Evolutionary conservation across 768 basidiomycete genomes (phyloP), one percentile per base, ranked within the genome.

Genomic region (Boletellus ananiceps): DNA sequence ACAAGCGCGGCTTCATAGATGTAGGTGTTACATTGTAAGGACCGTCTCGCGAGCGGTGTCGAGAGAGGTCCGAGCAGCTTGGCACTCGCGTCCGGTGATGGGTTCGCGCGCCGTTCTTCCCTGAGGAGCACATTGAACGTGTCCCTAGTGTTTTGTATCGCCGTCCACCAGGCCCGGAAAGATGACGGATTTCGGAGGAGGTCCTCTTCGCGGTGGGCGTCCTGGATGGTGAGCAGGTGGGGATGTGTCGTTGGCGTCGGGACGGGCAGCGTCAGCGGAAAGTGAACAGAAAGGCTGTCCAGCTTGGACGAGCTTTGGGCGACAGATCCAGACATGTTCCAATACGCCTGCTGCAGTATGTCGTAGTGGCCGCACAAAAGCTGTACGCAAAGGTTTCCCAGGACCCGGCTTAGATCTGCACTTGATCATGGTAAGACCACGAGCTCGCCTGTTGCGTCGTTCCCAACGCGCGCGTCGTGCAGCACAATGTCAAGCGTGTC

Each of bases 1-100:
- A 71, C 77, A 19, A 99, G 78, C 0, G 95, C 95, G 16, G 90
- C 76, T 69, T 99, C 96, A 64, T 96, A 98, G n/a, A 96, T 78
- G 67, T 89, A 93, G 3, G 87, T 86, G 29, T 95, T 72, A 41
- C 86, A 82, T 58, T 96, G 92, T 7, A 98, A 72, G 23, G 84
- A 83, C 38, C 82, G 75, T 54, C 93, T 79, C 39, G 87, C 79
- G 18, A 78, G 76, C 5, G 84, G 78, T 4, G 87, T 81, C 15
- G 88, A 79, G 37, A 97, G 80, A 14, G 86, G 85, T 13, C 93
- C 94, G 5, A 97, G 80, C 18, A 93, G 71, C 25, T 71, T 63
- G 16, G 74, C 70, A 18, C 76, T 69, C 47, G 81, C 80, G 31
- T 77, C 73, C 5, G 78, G 69, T 2, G 78, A 61, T 43, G 79